These are phyloP conservation scores for Mortierella sp. DNA, from an alignment of 371 early-diverging fungal genomes.

Conservation along the genomic window DNA sequence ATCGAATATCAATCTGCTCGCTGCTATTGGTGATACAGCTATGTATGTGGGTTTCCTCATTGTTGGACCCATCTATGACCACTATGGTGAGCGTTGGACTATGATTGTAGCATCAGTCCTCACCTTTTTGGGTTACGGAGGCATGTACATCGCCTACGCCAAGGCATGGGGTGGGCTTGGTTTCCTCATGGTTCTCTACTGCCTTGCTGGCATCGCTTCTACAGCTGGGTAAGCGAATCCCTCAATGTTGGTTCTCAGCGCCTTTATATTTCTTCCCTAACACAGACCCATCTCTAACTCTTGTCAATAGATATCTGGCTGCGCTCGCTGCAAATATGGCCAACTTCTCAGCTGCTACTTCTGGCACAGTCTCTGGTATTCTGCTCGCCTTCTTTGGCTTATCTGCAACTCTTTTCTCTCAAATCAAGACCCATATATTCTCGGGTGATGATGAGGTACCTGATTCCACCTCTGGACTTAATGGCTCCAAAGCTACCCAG, in stretches of 20 bases:
- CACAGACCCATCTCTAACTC: background rate
- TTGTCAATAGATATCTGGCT: conserved; percentile 36
- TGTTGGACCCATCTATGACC: conserved; percentile 55
- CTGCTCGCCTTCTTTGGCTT: conserved; percentile 56
- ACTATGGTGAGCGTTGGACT: conserved; percentile 54
- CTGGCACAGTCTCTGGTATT: conserved; percentile 53
- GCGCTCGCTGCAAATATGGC: conserved; percentile 57
- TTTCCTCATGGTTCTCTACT: conserved; percentile 54
- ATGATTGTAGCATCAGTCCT: conserved; percentile 40
- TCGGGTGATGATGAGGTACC: conserved; percentile 29
- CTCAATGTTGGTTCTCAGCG: background rate
- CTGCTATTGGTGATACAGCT: conserved; percentile 52
- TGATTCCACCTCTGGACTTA: conserved; percentile 16
- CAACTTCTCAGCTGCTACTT: conserved; percentile 48
- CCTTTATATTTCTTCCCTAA: background rate
- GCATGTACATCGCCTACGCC: conserved; percentile 56
- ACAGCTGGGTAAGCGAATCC: conserved; percentile 48
- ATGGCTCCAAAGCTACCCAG: conserved; percentile 48
- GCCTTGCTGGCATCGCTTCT: conserved; percentile 49
- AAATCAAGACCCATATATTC: conserved; percentile 53
- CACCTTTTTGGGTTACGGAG: conserved; percentile 51
- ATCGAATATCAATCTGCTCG: conserved; percentile 48
- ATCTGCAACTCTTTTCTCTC: conserved; percentile 55
- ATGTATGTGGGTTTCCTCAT: conserved; percentile 56
- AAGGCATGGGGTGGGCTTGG: conserved; percentile 54